phyloP scores from a whole-genome alignment of 192 early-diverging fungal species.

The Phlyctochytrium bullatum region DNA sequence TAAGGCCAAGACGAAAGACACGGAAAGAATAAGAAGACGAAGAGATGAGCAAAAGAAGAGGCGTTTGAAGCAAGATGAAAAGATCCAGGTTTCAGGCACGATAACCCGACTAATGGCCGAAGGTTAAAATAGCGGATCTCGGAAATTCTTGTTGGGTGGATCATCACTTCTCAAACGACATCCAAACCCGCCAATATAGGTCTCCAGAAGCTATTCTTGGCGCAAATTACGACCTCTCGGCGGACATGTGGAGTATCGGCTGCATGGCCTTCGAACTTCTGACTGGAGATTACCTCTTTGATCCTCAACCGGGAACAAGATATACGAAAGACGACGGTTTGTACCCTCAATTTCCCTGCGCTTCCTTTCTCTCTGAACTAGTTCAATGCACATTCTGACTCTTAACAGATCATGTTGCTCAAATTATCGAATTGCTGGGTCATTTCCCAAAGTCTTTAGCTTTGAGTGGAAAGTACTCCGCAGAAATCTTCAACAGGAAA shows the following conservation, averaged over 20 bases:
- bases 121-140: constrained; percentile 94
- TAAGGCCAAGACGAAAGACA: constrained; percentile 4
- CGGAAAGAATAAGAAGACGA: constrained; percentile 32
- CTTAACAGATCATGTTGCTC: constrained; percentile 92
- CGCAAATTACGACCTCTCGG: constrained; percentile 74
- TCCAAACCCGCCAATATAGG: constrained; percentile 97
- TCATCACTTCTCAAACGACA: constrained; percentile 93
- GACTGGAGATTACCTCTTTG: constrained; percentile 93
- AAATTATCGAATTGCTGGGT: constrained; percentile 94
- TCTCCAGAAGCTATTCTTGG: constrained; percentile 95
- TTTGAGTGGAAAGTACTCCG: constrained; percentile 77
- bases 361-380: not conserved
- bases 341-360: not conserved
- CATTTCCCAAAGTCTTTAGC: constrained; percentile 76
- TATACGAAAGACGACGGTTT: constrained; percentile 91
- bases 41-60: constrained; percentile 28
- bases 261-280: constrained; percentile 92
- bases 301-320: constrained; percentile 77
- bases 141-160: constrained; percentile 96
- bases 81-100: too few relatives aligned
- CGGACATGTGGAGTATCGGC: constrained; percentile 93
- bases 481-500: constrained; percentile 83
- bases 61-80: constrained; percentile 34
- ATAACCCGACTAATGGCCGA: too few relatives aligned
- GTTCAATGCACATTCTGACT: too few relatives aligned